Base-by-base conservation (phyloP, 2,329 filamentous ascomycete genomes). In the Calonectria fujianensis region DNA sequence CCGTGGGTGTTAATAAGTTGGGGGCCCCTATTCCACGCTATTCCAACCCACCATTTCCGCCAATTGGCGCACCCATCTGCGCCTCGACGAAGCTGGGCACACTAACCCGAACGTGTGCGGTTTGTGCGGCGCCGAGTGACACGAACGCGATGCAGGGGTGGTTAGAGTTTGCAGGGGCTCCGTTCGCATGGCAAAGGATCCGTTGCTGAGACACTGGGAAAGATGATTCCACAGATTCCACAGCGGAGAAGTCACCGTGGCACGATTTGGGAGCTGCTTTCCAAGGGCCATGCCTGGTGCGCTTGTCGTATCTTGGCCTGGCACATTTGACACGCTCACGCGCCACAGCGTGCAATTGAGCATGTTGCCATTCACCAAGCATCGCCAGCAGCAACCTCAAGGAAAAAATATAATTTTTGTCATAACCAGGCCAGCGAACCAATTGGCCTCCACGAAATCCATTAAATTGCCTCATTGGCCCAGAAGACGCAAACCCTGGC, bases 381-480 rank as follows among this genome's bases (percentile, higher is more conserved):
- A 48, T 24, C 45, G 6, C n/a, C 13, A 48, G 20, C 45, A 48
- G 20, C 20, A 13, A 3, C 20, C 10, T 2, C 8, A 48, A 48
- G 45, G 10, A 13, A 13, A 24, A 48, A 24, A 48, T 11, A 48
- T 48, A 5, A 24, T 48, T 24, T 24, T 13, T 24, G 5, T 3
- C 45, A n/a, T n/a, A 48, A 5, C n/a, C 3, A n/a, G 18, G 10
- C n/a, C 45, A 3, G 45, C n/a, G 2, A 24, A 13, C 24, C 20
- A 48, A 48, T 48, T n/a, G 7, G 45, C n/a, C 13, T 48, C 41
- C 18, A 20, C 5, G 41, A 5, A n/a, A n/a, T 48, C 18, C 7
- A n/a, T 31, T 32, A 32, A 57, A 57, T 57, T 57, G 31, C 31
- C 52, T 57, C 52, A n/a, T 20, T 35, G 52, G 29, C 52, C 31